Conservation (phyloP, 345 rosid species). For the Melaleuca quinquenervia region DNA sequence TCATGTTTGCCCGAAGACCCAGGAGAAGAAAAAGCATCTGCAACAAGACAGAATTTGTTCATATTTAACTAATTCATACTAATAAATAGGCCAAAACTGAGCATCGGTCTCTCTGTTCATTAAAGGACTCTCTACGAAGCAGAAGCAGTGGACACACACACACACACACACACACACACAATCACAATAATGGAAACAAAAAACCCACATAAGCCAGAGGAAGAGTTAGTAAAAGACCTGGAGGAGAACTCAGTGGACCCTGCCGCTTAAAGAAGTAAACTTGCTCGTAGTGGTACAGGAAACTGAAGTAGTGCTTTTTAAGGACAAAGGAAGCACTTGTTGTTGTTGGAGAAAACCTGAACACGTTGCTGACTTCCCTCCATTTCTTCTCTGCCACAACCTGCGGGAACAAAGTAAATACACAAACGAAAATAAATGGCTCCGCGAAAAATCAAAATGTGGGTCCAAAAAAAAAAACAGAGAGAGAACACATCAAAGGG, state of each 20-base stretch:
- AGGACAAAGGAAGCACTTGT: constrained; percentile 94
- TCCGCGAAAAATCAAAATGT: background rate
- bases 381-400: constrained; percentile 97
- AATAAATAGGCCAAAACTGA: background rate
- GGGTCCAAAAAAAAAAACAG: background rate
- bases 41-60: background rate
- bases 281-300: constrained; percentile 87
- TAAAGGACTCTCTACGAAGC: background rate
- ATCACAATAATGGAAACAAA: background rate
- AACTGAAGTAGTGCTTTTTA: constrained; percentile 72
- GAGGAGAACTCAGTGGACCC: constrained; percentile 48
- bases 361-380: constrained; percentile 95
- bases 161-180: background rate
- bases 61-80: background rate
- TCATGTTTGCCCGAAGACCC: constrained; percentile 33
- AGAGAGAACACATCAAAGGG: background rate
- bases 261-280: constrained; percentile 63
- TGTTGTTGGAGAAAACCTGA: constrained; percentile 78
- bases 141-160: background rate
- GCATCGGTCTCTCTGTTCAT: background rate
- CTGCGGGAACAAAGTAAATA: constrained; percentile 12
- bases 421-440: background rate
- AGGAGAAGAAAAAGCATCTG: constrained; percentile 26
- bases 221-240: constrained; percentile 20
- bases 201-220: background rate